Percentiles rank a stretch among this genome's conserved stretches.
Evolutionary conservation across 2,329 filamentous ascomycete genomes (phyloP).

Genomic region (Juglanconis oblonga): DNA sequence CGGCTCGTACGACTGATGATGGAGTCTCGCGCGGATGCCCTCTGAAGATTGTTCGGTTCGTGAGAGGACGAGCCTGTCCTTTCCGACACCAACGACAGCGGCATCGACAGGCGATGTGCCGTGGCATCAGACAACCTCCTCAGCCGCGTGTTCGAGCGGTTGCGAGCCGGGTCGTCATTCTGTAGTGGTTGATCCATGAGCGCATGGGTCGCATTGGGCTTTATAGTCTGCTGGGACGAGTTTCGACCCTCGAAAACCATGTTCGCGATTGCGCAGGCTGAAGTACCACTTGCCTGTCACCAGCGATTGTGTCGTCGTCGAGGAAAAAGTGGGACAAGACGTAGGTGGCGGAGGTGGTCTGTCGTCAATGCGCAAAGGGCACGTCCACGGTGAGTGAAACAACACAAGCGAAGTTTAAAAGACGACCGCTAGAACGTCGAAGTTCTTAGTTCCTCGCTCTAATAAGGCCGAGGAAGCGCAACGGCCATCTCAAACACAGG

Average conservation of each 20-base stretch:
- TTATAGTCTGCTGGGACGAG: not conserved
- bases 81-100: conserved; percentile 1
- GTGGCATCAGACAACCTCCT: conserved; percentile 1
- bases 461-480: not conserved
- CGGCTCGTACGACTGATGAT: not conserved
- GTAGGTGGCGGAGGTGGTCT: not conserved
- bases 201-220: not conserved
- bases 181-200: not conserved
- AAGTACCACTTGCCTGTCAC: not conserved
- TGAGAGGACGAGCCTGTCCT: not conserved
- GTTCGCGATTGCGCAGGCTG: not conserved
- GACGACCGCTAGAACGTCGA: not conserved
- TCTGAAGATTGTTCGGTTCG: not conserved
- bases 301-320: not conserved
- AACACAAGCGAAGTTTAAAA: not conserved
- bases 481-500: conserved; percentile 13
- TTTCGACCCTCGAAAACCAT: not conserved
- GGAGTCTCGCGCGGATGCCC: not conserved
- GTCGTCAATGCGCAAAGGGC: not conserved
- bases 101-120: not conserved
- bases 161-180: not conserved
- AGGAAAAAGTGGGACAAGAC: not conserved
- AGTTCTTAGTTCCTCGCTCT: not conserved
- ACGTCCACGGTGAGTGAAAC: conserved; percentile 2
- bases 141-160: conserved; percentile 2